Evolutionary conservation across 2,329 filamentous ascomycete species (phyloP).

Genomic region (Xylaria polymorpha): DNA sequence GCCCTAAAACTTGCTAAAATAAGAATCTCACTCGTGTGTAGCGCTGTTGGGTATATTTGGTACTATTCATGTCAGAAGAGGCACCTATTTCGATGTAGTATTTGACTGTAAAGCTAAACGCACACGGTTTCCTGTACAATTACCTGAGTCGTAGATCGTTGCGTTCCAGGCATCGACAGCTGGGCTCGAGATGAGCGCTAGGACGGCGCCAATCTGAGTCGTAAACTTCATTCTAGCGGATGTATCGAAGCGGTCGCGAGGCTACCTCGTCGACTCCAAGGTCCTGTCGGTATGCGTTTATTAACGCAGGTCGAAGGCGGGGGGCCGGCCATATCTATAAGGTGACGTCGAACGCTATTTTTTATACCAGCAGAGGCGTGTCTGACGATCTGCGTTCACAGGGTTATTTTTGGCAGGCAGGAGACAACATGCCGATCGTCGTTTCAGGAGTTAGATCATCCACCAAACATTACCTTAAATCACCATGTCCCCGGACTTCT

Average conservation of each 20-base stretch:
- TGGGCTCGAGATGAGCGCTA: slow-evolving; percentile 32
- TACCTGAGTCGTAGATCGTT: slow-evolving; percentile 35
- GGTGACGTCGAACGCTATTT: slow-evolving; percentile 4
- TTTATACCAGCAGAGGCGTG: slow-evolving; percentile 16
- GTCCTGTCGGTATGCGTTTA: neutral
- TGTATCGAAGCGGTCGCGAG: neutral
- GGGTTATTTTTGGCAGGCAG: slow-evolving; percentile 25
- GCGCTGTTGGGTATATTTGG: slow-evolving; percentile 24
- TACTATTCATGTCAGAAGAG: slow-evolving; percentile 30
- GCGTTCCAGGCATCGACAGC: slow-evolving; percentile 35
- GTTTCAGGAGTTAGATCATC: slow-evolving; percentile 33
- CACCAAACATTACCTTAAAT: slow-evolving; percentile 25
- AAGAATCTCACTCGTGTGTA: slow-evolving; percentile 17
- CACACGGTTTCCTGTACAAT: slow-evolving; percentile 35
- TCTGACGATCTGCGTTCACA: slow-evolving; percentile 25
- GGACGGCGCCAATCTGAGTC: slow-evolving; percentile 21
- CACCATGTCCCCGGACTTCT: slow-evolving; percentile 11
- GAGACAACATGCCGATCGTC: slow-evolving; percentile 25
- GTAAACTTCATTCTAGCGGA: slow-evolving; percentile 29
- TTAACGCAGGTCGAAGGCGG: slow-evolving; percentile 1
- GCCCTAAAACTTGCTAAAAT: too few relatives aligned
- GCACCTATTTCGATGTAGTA: neutral
- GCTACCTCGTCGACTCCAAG: slow-evolving; percentile 8
- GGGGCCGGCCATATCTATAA: neutral
- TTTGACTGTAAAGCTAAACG: slow-evolving; percentile 6